Evolutionary conservation across 345 rosid genomes (phyloP).

Genomic region (Heritiera fomes): DNA sequence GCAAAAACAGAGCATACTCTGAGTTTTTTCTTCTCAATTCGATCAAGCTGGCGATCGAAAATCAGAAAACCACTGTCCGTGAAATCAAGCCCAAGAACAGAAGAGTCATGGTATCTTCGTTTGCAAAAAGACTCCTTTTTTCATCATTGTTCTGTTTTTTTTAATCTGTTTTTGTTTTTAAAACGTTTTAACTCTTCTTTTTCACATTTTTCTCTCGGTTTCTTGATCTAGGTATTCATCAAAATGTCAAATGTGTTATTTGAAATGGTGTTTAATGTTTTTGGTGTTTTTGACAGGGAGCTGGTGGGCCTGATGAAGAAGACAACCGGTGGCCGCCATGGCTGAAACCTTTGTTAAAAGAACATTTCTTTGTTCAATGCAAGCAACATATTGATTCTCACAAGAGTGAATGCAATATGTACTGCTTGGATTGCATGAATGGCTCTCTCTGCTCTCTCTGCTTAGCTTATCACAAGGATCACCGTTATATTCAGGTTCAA

Average conservation of each 20-base stretch:
- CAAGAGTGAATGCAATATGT: constrained; percentile 98
- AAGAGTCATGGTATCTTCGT: constrained; percentile 67
- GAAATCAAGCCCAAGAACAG: constrained; percentile 80
- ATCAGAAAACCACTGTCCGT: constrained; percentile 67
- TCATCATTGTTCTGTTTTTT: constrained; percentile 16
- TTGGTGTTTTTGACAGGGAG: constrained; percentile 43
- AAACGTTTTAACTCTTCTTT: neutral
- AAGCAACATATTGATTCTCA: constrained; percentile 80
- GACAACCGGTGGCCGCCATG: constrained; percentile 78
- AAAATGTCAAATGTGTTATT: constrained; percentile 9
- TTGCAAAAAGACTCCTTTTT: neutral
- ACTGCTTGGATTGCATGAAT: constrained; percentile 84
- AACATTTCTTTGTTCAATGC: constrained; percentile 89
- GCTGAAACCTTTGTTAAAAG: constrained; percentile 70
- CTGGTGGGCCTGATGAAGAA: constrained; percentile 71
- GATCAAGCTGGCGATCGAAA: constrained; percentile 79
- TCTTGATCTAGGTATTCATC: constrained; percentile 23
- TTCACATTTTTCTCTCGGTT: neutral
- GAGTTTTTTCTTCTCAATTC: neutral
- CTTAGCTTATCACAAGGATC: constrained; percentile 71
- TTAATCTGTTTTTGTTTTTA: neutral
- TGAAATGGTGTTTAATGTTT: constrained; percentile 26
- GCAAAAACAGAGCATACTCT: constrained; percentile 15
- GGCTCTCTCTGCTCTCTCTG: constrained; percentile 86
- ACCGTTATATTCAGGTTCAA: constrained; percentile 77